A percentile compares a stretch with the other conserved stretches of the same genome.
phyloP scores from a whole-genome alignment of 1,139 yeast species.

The Nematodospora anomalae region DNA sequence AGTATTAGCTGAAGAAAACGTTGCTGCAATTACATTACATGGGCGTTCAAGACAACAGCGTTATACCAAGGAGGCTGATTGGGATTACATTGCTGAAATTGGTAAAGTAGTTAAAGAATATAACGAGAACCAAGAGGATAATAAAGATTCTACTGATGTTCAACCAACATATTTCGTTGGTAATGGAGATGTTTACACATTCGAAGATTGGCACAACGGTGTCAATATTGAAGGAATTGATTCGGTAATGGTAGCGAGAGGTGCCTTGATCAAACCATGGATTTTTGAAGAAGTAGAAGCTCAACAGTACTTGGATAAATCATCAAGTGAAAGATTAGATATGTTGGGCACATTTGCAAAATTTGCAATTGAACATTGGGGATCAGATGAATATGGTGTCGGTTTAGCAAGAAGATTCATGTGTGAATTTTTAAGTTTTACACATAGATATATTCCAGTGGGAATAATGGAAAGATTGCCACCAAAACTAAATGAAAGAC shows the following conservation, averaged over 20 bases:
- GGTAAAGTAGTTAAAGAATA: conserved; percentile 66
- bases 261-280: conserved; percentile 98
- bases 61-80: conserved; percentile 86
- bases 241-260: conserved; percentile 96
- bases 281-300: conserved; percentile 93
- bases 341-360: conserved; percentile 66
- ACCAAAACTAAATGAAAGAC: conserved; percentile 87
- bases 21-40: conserved; percentile 89
- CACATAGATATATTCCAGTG: conserved; percentile 91
- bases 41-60: conserved; percentile 97
- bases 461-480: conserved; percentile 90
- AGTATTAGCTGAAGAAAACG: conserved; percentile 72
- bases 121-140: conserved; percentile 52
- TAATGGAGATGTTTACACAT: conserved; percentile 88
- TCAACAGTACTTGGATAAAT: conserved; percentile 84
- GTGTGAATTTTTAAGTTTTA: conserved; percentile 93
- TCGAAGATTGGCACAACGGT: conserved; percentile 88
- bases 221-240: conserved; percentile 72
- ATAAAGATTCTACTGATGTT: conserved; percentile 52
- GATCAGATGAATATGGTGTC: conserved; percentile 92
- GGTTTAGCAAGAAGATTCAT: conserved; percentile 84
- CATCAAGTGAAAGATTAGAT: conserved; percentile 85
- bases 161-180: conserved; percentile 68
- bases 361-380: conserved; percentile 95
- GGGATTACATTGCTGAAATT: conserved; percentile 82